Evolutionary conservation across 768 basidiomycete genomes (phyloP).

Genomic region (Leucocoprinus leucothites): DNA sequence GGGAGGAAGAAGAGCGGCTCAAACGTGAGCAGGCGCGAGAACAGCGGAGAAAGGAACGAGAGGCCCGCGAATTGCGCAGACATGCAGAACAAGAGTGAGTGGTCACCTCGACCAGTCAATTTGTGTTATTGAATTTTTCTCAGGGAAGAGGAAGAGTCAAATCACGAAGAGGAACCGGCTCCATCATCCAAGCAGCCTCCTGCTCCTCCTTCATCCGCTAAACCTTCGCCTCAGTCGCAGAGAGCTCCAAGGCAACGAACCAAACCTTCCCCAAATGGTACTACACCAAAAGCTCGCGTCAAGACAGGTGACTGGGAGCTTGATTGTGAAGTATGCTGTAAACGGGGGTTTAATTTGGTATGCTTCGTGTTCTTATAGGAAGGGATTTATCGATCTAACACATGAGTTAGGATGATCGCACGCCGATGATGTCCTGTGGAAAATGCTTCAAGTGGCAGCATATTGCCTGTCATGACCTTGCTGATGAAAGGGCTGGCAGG

Average conservation of each 20-base stretch:
- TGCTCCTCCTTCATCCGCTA: neutral
- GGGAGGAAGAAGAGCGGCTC: slow-evolving; percentile 53
- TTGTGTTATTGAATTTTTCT: neutral
- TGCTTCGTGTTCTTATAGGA: slow-evolving; percentile 19
- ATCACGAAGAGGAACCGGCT: neutral
- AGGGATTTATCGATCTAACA: neutral
- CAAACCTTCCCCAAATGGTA: slow-evolving; percentile 15
- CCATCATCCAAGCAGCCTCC: neutral
- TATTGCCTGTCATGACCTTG: slow-evolving; percentile 76
- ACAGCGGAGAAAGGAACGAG: slow-evolving; percentile 45
- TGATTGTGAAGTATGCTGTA: slow-evolving; percentile 83
- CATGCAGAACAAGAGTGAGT: slow-evolving; percentile 22
- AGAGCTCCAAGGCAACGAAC: neutral
- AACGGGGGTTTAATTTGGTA: slow-evolving; percentile 71
- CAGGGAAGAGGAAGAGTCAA: slow-evolving; percentile 7
- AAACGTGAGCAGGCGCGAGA: slow-evolving; percentile 61
- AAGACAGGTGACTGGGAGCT: slow-evolving; percentile 78
- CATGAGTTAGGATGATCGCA: slow-evolving; percentile 66
- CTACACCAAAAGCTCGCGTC: slow-evolving; percentile 32
- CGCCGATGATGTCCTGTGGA: slow-evolving; percentile 80
- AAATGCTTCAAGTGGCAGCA: slow-evolving; percentile 88
- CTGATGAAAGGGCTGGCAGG: slow-evolving; percentile 60
- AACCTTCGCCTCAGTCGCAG: neutral
- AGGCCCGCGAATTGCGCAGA: slow-evolving; percentile 34
- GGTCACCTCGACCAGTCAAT: neutral